These are phyloP conservation scores for Pythium biforme DNA, from an alignment of 352 stramenopile genomes.

Conservation along the genomic window DNA sequence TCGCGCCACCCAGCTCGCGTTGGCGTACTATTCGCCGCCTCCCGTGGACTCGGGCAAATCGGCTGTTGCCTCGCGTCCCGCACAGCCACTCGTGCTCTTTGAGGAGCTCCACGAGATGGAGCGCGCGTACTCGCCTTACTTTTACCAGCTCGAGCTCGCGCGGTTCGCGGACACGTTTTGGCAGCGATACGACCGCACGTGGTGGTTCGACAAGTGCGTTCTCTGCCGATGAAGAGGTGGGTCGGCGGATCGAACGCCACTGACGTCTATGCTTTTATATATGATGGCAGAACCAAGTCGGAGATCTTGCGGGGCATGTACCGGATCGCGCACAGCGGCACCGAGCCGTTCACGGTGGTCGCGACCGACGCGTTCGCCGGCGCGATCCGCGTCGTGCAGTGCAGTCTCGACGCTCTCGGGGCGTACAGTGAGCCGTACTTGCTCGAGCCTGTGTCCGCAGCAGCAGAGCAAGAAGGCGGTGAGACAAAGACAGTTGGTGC, in stretches of 20 bases:
- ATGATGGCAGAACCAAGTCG: slow-evolving; percentile 43
- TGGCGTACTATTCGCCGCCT: slow-evolving; percentile 20
- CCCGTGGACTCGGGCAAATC: not conserved
- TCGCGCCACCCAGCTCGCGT: slow-evolving; percentile 22
- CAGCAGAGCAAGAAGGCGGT: not conserved
- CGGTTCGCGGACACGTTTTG: slow-evolving; percentile 70
- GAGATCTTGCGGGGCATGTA: slow-evolving; percentile 65
- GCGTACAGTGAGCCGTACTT: slow-evolving; percentile 55
- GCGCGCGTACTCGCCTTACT: slow-evolving; percentile 46
- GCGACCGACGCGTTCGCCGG: slow-evolving; percentile 53
- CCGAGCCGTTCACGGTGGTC: slow-evolving; percentile 38
- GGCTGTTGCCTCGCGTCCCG: not conserved
- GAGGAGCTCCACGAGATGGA: slow-evolving; percentile 36
- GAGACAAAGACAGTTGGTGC: not conserved
- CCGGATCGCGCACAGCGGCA: slow-evolving; percentile 47
- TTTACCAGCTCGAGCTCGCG: slow-evolving; percentile 65
- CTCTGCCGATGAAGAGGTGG: too few relatives aligned
- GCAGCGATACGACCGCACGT: slow-evolving; percentile 69
- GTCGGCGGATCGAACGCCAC: too few relatives aligned
- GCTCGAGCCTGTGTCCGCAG: slow-evolving; percentile 31
- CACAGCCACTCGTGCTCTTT: slow-evolving; percentile 17
- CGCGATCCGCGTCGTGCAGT: slow-evolving; percentile 53
- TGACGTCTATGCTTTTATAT: not conserved
- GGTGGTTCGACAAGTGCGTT: slow-evolving; percentile 78
- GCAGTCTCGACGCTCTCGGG: slow-evolving; percentile 49